Conservation (phyloP, 2,329 filamentous ascomycete species). For the Chaetomiaceae sp. region DNA sequence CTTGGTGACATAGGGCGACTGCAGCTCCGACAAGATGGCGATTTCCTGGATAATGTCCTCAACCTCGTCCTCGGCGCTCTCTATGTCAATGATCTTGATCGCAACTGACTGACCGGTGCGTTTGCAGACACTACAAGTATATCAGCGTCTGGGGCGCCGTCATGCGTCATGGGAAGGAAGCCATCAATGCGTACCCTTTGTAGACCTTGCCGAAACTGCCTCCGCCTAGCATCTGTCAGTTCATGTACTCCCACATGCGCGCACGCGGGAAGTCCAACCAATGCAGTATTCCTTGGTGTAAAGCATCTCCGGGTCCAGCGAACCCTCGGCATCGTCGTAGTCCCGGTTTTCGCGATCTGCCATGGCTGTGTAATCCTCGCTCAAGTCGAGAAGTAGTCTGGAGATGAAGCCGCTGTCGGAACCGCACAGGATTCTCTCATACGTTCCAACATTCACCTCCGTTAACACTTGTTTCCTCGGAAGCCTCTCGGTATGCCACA, state of each 20-base stretch:
- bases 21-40: slow-evolving; percentile 90
- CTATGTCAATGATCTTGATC: slow-evolving; percentile 98
- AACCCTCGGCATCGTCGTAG: slow-evolving; percentile 46
- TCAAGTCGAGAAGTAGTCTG: neutral
- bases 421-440: neutral
- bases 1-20: slow-evolving; percentile 94
- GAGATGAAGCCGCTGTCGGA: neutral
- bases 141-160: slow-evolving; percentile 16
- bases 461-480: neutral
- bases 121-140: slow-evolving; percentile 71
- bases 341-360: slow-evolving; percentile 44
- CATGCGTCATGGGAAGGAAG: slow-evolving; percentile 5
- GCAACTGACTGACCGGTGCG: slow-evolving; percentile 89
- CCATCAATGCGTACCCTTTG: slow-evolving; percentile 66
- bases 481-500: neutral
- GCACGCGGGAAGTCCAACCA: slow-evolving; percentile 47
- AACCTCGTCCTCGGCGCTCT: slow-evolving; percentile 98
- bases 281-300: slow-evolving; percentile 94
- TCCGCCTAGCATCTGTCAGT: slow-evolving; percentile 58
- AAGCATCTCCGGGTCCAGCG: slow-evolving; percentile 78
- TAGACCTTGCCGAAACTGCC: slow-evolving; percentile 98
- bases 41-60: slow-evolving; percentile 99
- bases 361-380: slow-evolving; percentile 35
- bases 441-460: neutral
- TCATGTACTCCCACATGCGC: neutral